Evolutionary conservation across 805 yeast genomes (phyloP), one percentile per base, ranked within the genome.

Genomic region (Candida manassasensis): DNA sequence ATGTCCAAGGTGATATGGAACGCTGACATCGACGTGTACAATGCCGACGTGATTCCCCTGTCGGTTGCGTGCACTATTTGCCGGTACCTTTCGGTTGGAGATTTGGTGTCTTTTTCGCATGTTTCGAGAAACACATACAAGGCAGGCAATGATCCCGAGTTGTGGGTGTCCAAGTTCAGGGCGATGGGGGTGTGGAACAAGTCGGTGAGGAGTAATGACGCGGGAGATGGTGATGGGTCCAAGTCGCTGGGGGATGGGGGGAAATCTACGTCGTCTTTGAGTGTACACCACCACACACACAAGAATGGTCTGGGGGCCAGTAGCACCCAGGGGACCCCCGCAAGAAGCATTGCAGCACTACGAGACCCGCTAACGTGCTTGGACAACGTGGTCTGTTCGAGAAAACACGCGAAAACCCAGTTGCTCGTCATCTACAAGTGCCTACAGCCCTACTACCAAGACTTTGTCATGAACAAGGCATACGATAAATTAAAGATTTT

Each of bases 1-100:
- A 66, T 67, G 73, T 63, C 73, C 11, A 68, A 61, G 40, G 71
- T 67, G 36, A 53, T 67, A 38, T 67, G 73, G 73, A 67, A 67
- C 47, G 44, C 67, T 13, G 73, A 67, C 48, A 67, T 67, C 24
- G 71, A 67, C 41, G 71, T 66, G 16, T 67, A 67, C 39, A 59
- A 67, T 39, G 49, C 52, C n/a, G 47, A 50, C 18, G 58, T 54
- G 8, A 67, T 67, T 15, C 71, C 73, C 4, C 21, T 58, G 6
- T 53, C 57, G 40, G 63, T 67, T 15, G 71, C 72, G 4, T 45
- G 47, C 19, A 41, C 46, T 16, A 62, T 67, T 10, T 47, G 67
- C 5, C 44, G 50, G 41, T 55, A 61, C 43, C 48, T 69, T 29
- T 49, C 57, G 18, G 45, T 67, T 5, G 57, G 53, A 9, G 77